A percentile compares a stretch with the other conserved stretches of the same genome.
Evolutionary conservation across 495 filamentous ascomycete genomes (phyloP).

Genomic region (Trichoderma gamsii): DNA sequence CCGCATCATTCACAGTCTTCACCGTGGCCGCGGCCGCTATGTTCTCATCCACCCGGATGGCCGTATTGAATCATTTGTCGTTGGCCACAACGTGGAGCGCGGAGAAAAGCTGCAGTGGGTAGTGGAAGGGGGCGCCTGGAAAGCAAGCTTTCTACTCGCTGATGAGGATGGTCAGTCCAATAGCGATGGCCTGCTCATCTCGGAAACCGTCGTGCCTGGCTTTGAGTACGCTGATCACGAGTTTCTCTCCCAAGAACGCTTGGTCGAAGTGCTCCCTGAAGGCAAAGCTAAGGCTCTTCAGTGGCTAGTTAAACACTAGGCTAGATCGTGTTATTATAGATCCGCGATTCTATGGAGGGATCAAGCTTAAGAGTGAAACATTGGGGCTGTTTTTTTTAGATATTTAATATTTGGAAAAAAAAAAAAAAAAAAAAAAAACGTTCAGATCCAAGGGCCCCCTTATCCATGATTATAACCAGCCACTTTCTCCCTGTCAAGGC

Average conservation of each 20-base stretch:
- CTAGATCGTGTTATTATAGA: too few relatives aligned
- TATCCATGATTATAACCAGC: too few relatives aligned
- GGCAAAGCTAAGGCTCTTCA: constrained; percentile 43
- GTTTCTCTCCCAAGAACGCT: constrained; percentile 42
- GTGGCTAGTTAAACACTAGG: constrained; percentile 36
- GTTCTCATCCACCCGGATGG: constrained; percentile 7
- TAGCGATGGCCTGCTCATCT: constrained; percentile 52
- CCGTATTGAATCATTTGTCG: constrained; percentile 53
- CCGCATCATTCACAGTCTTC: constrained; percentile 54
- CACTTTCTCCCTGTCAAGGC: too few relatives aligned
- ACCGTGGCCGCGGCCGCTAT: constrained; percentile 15
- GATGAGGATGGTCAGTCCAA: constrained; percentile 35
- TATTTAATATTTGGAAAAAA: too few relatives aligned
- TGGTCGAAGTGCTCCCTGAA: constrained; percentile 42
- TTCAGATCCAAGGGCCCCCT: too few relatives aligned
- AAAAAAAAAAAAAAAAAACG: too few relatives aligned
- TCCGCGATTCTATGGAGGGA: too few relatives aligned
- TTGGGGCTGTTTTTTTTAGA: too few relatives aligned
- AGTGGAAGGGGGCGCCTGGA: constrained; percentile 60
- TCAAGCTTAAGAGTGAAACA: too few relatives aligned
- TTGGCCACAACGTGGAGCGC: constrained; percentile 47
- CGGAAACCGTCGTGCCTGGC: constrained; percentile 61
- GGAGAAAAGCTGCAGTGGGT: constrained; percentile 63
- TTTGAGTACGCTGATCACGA: constrained; percentile 62
- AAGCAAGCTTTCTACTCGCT: constrained; percentile 51